phyloP scores from a whole-genome alignment of 1,284 basidiomycete species.

The Cystobasidium slooffiae region DNA sequence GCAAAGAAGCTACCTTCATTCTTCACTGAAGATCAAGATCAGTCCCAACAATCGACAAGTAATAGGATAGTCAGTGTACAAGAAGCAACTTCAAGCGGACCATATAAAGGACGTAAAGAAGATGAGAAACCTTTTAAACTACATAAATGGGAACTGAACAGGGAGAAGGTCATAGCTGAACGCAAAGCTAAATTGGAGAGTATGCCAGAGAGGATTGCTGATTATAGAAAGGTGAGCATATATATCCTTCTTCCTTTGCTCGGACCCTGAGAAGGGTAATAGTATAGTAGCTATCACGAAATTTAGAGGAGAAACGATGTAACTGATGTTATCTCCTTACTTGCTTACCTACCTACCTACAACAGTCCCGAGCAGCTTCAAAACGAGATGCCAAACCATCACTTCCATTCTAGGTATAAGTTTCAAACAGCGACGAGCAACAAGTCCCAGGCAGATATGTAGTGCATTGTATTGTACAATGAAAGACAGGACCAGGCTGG shows the following conservation, averaged over 20 bases:
- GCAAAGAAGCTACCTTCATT: background rate
- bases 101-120: constrained; percentile 34
- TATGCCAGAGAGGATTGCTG: constrained; percentile 34
- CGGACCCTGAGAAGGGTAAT: too few species aligned
- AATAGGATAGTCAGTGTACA: background rate
- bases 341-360: background rate
- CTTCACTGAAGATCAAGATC: background rate
- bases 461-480: background rate
- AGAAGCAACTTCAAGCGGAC: constrained; percentile 29
- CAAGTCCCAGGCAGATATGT: background rate
- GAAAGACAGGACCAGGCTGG: too few species aligned
- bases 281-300: background rate
- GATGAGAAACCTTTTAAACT: constrained; percentile 15
- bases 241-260: background rate
- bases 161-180: constrained; percentile 8
- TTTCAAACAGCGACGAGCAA: background rate
- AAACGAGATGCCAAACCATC: constrained; percentile 14
- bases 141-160: constrained; percentile 35
- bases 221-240: constrained; percentile 29
- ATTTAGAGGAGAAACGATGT: background rate
- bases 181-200: constrained; percentile 23
- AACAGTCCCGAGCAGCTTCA: constrained; percentile 29
- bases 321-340: background rate
- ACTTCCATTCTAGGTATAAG: constrained; percentile 26
- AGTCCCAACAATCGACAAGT: background rate